Conservation (phyloP, 2,329 filamentous ascomycete species). For the Didymella sp. region DNA sequence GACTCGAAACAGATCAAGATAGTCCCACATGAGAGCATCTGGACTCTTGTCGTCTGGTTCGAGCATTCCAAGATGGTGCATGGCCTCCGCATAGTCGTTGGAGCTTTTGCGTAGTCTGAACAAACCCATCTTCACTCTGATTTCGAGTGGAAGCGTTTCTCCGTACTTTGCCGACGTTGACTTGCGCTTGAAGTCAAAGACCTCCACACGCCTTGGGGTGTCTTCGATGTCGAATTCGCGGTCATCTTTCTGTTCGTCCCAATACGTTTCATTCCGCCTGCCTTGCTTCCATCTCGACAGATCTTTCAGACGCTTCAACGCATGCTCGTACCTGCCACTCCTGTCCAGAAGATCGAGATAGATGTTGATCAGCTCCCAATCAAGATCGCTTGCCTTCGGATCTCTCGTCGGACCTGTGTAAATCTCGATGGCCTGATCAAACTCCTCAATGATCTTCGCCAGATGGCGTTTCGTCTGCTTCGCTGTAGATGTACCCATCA, state of each 20-base stretch:
- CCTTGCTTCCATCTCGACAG: constrained; percentile 84
- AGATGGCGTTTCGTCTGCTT: constrained; percentile 56
- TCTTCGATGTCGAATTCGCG: constrained; percentile 86
- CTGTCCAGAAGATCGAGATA: constrained; percentile 82
- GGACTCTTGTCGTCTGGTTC: constrained; percentile 65
- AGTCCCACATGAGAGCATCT: constrained; percentile 65
- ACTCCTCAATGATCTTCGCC: constrained; percentile 57
- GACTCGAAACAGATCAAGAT: constrained; percentile 81
- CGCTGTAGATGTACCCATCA: constrained; percentile 61
- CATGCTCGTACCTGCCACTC: constrained; percentile 67
- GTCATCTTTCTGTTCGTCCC: constrained; percentile 79
- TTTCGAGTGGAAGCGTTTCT: constrained; percentile 75
- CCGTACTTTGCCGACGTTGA: constrained; percentile 71
- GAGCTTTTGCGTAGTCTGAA: constrained; percentile 77
- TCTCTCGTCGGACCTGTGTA: constrained; percentile 55
- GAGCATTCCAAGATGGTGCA: constrained; percentile 67
- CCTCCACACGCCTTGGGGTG: constrained; percentile 67
- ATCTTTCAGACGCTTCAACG: constrained; percentile 72
- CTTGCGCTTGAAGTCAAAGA: constrained; percentile 66
- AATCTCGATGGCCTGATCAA: constrained; percentile 59
- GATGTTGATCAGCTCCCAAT: constrained; percentile 85
- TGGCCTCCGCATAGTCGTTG: constrained; percentile 70
- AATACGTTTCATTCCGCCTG: constrained; percentile 74
- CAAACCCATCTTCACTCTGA: constrained; percentile 82
- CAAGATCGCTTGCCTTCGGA: constrained; percentile 56